Evolutionary conservation across 2,329 filamentous ascomycete species (phyloP).

Genomic region (Talaromyces sp.): DNA sequence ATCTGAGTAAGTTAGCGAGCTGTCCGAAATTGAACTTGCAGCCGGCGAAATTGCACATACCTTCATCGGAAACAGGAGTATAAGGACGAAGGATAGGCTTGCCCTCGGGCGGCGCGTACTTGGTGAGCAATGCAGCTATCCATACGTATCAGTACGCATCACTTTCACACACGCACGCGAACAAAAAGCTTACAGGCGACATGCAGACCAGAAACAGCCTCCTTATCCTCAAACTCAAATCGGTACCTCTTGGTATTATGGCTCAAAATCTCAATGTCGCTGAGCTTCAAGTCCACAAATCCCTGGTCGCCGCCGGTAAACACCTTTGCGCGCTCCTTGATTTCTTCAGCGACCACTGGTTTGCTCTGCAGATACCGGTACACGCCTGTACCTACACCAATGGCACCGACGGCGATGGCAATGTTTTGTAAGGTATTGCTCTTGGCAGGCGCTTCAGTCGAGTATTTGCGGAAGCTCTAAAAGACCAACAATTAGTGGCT

Average conservation of each 20-base stretch:
- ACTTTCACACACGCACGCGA: neutral
- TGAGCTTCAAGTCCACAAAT: constrained; percentile 76
- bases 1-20: constrained; percentile 46
- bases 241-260: constrained; percentile 93
- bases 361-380: constrained; percentile 47
- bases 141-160: neutral
- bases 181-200: constrained; percentile 61
- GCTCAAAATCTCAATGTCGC: constrained; percentile 75
- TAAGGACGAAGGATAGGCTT: constrained; percentile 91
- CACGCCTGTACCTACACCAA: constrained; percentile 53
- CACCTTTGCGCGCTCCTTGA: constrained; percentile 46
- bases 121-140: constrained; percentile 75
- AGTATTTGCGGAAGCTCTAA: constrained; percentile 69
- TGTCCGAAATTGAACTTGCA: neutral
- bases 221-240: constrained; percentile 79
- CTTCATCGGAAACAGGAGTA: constrained; percentile 84
- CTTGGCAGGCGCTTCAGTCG: constrained; percentile 53
- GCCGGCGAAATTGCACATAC: constrained; percentile 39
- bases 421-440: constrained; percentile 59
- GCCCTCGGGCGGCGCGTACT: constrained; percentile 78
- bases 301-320: constrained; percentile 88
- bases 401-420: constrained; percentile 45
- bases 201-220: constrained; percentile 77
- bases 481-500: neutral
- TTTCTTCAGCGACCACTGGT: constrained; percentile 27